Evolutionary conservation across 441 rosid genomes (phyloP), one percentile per base, ranked within the genome.

Genomic region (Dalechampia spathulata): DNA sequence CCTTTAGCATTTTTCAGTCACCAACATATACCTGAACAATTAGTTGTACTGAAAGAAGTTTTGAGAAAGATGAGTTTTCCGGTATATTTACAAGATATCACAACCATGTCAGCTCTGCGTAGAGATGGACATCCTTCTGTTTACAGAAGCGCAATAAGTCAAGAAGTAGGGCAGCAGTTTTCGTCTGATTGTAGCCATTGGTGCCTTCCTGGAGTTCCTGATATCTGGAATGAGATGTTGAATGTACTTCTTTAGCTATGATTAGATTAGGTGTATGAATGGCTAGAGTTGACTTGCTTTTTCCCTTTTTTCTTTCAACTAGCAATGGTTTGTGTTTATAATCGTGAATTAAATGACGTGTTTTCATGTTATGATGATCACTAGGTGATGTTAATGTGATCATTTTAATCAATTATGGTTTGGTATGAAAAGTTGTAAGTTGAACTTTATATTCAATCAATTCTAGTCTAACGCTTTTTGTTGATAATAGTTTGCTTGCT

Each of bases 141-240:
- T 22, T 92, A 83, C 51, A 76, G 77, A 66, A 83, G 75, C 62
- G 72, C 78, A 12, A 64, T 80, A 61, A 68, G 45, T 47, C 81
- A 83, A 61, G 77, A 76, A 26, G 66, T 8, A 3, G 34, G 72
- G 58, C 85, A 60, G 69, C 84, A 77, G 51, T 28, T 71, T 52
- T 70, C 85, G 2, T 85, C 91, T 14, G 97, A 92, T 39, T 89
- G 96, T 28, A 89, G 86, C 79, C 97, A 89, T 45, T 92, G 98
- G 98, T 92, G 96, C 61, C 91, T 92, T 63, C 98, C 98, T 19
- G 98, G 97, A 0, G 96, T 92, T 10, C 97, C 98, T 0, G 97
- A 92, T 58, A 74, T 68, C 39, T 92, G 97, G 98, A 92, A 89
- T 67, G 98, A 91, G 77, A 83, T 91, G 93, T 63, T 91, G 45